Conservation (phyloP, 1,284 basidiomycete genomes). For the Fistulinella staudtii region DNA sequence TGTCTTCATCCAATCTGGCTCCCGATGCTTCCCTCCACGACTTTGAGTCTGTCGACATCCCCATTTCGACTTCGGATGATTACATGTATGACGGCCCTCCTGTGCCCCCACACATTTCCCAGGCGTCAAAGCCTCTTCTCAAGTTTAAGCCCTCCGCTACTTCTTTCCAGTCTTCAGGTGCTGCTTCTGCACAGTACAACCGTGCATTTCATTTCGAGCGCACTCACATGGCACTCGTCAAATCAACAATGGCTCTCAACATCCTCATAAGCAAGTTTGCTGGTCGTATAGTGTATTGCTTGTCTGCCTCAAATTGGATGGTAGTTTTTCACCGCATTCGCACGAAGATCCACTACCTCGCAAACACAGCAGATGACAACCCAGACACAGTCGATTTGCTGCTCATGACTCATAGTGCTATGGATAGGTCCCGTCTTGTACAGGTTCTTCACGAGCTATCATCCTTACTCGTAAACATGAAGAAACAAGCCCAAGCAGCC, state of each 20-base stretch:
- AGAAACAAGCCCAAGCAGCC: slow-evolving; percentile 68
- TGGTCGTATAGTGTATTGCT: slow-evolving; percentile 80
- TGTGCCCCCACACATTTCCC: slow-evolving; percentile 31
- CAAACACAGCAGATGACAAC: slow-evolving; percentile 48
- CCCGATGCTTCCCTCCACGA: slow-evolving; percentile 69
- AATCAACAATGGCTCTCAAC: slow-evolving; percentile 55
- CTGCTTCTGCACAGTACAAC: slow-evolving; percentile 19
- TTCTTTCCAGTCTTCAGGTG: slow-evolving; percentile 32
- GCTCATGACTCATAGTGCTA: slow-evolving; percentile 67
- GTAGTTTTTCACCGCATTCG: slow-evolving; percentile 75
- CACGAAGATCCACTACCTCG: slow-evolving; percentile 65
- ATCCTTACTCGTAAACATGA: slow-evolving; percentile 82
- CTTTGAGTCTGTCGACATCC: slow-evolving; percentile 55
- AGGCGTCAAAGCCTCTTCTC: slow-evolving; percentile 27
- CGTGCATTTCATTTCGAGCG: slow-evolving; percentile 57
- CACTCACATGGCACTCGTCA: slow-evolving; percentile 61
- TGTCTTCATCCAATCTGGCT: slow-evolving; percentile 59
- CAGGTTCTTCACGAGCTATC: slow-evolving; percentile 77
- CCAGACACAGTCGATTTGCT: slow-evolving; percentile 71
- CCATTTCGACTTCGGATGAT: slow-evolving; percentile 30
- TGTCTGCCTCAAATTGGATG: slow-evolving; percentile 89
- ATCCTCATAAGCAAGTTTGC: slow-evolving; percentile 63
- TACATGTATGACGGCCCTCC: slow-evolving; percentile 21
- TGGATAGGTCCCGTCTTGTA: slow-evolving; percentile 62
- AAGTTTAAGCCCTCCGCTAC: slow-evolving; percentile 31